Base-by-base conservation (phyloP, 108 stramenopile genomes). In the Skeletonema potamos region DNA sequence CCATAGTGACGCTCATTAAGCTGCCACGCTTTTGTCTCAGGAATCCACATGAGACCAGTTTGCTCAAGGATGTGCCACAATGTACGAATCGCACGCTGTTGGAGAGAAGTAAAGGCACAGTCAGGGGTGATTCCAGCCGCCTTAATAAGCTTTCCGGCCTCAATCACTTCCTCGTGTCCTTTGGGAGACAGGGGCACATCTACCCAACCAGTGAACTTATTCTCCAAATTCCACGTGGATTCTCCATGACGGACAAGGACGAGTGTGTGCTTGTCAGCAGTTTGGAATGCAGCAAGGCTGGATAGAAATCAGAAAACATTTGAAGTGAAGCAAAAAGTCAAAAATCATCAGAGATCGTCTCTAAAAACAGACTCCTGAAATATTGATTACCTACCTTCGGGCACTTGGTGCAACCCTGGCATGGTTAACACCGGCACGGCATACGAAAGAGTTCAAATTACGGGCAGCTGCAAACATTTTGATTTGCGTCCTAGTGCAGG, bases 1-100 rank as follows among this genome's bases (percentile, higher is more conserved):
- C 87, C 90, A 65, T 95, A 97, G 77, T 93, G 91, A 44, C 97
- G 85, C 79, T 99, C 99, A 79, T 99, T 99, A 58, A 99, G 91
- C 32, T 91, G 86, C 90, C 92, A 93, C 10, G 74, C 63, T 34
- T 89, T 83, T 22, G 67, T 67, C 77, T 95, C 85, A 17, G 97
- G 96, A 72, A 97, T 91, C 85, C 87, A 95, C 94, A 95, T 92
- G 41, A 91, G 83, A 59, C 89, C 88, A 24, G 82, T 79, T 65
- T 93, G 82, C 70, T 96, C 94, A 46, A 94, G 81, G 46, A 88
- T 83, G 64, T 87, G 81, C 89, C 89, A 90, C 22, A 91, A 76
- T 15, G 96, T 96, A 62, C 85, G 87, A 59, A 97, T 96, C n/a
- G 98, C 98, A 28, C 99, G 86, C 68, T 96, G 90, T 64, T 99